Base-by-base conservation (phyloP, 2,329 filamentous ascomycete species). In the Hypoxylon rubiginosum region DNA sequence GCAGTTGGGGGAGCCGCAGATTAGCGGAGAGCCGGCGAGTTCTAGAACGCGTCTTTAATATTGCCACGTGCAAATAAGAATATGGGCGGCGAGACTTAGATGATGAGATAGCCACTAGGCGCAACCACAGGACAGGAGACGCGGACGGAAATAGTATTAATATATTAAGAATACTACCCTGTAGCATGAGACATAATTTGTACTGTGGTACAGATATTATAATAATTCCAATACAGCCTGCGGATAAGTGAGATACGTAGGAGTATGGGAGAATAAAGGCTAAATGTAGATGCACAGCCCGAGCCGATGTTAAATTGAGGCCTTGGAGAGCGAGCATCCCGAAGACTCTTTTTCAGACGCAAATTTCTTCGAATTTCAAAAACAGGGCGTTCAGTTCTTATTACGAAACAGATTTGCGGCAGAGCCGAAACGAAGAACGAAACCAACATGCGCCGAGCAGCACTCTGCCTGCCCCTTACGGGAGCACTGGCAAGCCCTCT, bases 181-280 rank as follows among this genome's bases (percentile, higher is more conserved):
- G n/a, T 7, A 17, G 39, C 39, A 13, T 36, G 34, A 13, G 8
- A 55, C 32, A 63, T 56, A 59, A 59, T 62, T 61, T 48, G 34
- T n/a, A 41, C 30, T 34, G 15, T 32, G 46, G 15, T 36, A 36
- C 24, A 36, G 28, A 7, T 34, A 48, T 58, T 58, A 65, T 58
- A 64, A 53, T 67, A 41, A 3, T 53, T 62, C 34, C 13, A 34
- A 64, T 67, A 67, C 50, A 67, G 65, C 57, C 65, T 67, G 34
- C 58, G 61, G 61, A 32, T 67, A 64, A 64, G 54, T 67, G 30
- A 55, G 53, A 11, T 32, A 5, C 45, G 19, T 55, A 45, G 32
- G 11, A 50, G 34, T 26, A 51, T 17, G 13, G 17, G 34, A 24
- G 51, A 30, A 55, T 64, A 55, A 53, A 46, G 65, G 65, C 61